Base-by-base conservation (phyloP, 495 filamentous ascomycete species). In the Lasiosphaeria hispida region DNA sequence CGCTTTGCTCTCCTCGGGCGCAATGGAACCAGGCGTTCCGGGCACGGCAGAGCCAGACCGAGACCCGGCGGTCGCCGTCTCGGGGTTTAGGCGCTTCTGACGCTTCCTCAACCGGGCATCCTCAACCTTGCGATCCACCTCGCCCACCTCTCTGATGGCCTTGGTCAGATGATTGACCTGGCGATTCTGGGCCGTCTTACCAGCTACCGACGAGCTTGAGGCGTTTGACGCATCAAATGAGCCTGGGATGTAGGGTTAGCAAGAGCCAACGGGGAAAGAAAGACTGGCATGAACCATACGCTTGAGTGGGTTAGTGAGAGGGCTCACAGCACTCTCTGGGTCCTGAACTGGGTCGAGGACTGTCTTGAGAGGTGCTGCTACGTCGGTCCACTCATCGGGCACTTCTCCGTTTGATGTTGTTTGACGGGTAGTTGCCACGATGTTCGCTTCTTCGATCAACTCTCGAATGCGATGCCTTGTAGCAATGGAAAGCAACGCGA, bases 401-500 rank as follows among this genome's bases (percentile, higher is more conserved):
- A 62, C 47, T 35, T 62, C 55, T 30, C 60, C 60, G 18, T 58
- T 33, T 0, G 60, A 50, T 11, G 55, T 57, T 13, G 49, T 62
- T 44, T 62, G 55, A 10, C 60, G 60, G 4, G 18, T 30, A 4
- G 15, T 39, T 3, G 60, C 60, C 15, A 62, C 44, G 9, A 30
- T 48, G 37, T 42, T 41, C 4, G 55, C 49, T 2, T 62, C 60
- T 45, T 62, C 60, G 6, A 62, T 42, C 42, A 62, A 14, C 18
- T 58, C 55, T 34, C 55, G 42, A 8, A 58, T 10, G 13, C 60
- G 35, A n/a, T 55, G 43, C 37, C 55, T 58, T 10, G 49, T 51
- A 7, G 87, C 86, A 34, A 94, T 79, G 8, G 89, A 92, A 34
- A 95, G 53, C 23, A 95, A 76, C 23, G 87, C 83, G 15, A 95